A percentile compares a stretch with the other conserved stretches of the same genome.
These are phyloP conservation scores for Amphibolis antarctica DNA, from an alignment of 106 monocot species.

Conservation along the genomic window DNA sequence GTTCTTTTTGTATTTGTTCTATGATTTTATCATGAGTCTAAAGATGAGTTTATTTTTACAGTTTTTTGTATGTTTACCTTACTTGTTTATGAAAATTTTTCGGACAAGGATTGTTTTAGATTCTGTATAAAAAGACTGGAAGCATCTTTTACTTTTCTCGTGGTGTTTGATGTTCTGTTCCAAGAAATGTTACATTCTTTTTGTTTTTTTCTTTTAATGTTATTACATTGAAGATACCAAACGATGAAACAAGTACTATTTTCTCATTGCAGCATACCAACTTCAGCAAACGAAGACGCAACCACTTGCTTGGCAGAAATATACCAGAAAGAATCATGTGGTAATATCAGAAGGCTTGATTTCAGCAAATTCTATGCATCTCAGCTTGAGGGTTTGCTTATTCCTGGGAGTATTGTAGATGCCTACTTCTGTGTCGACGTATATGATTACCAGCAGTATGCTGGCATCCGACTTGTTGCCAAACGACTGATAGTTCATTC, in stretches of 20 bases:
- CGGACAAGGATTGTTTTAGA: too few relatives aligned
- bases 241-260: not conserved
- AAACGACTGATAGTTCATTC: conserved; percentile 50
- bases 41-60: too few relatives aligned
- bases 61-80: too few relatives aligned
- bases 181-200: too few relatives aligned
- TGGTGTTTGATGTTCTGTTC: too few relatives aligned
- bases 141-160: too few relatives aligned
- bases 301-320: conserved; percentile 47
- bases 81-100: too few relatives aligned
- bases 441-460: conserved; percentile 66
- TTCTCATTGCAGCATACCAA: conserved; percentile 49
- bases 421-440: conserved; percentile 47
- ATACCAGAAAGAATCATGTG: conserved; percentile 46
- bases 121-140: too few relatives aligned
- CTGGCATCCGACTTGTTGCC: conserved; percentile 70
- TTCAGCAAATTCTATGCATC: conserved; percentile 32
- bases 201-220: too few relatives aligned
- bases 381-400: conserved; percentile 47
- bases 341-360: conserved; percentile 38
- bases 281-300: conserved; percentile 22
- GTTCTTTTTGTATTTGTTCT: too few relatives aligned
- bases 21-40: too few relatives aligned
- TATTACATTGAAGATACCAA: too few relatives aligned
- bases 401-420: conserved; percentile 51